Conservation (phyloP, 352 stramenopile species). For the Pseudoperonospora humuli region DNA sequence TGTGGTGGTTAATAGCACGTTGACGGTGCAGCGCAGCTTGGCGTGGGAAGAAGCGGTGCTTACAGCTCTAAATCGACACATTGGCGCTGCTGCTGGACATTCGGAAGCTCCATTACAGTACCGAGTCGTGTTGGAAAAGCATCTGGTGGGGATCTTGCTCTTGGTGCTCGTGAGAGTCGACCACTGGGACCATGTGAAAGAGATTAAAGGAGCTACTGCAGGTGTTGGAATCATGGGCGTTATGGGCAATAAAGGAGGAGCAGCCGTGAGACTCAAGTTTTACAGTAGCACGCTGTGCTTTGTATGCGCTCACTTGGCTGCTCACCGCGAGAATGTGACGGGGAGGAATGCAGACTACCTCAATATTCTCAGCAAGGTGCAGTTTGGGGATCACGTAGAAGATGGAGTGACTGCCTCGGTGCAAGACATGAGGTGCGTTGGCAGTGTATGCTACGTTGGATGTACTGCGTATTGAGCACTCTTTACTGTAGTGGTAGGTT, state of each 20-base stretch:
- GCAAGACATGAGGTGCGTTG: slow-evolving; percentile 26
- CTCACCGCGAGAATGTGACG: slow-evolving; percentile 96
- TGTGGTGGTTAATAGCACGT: slow-evolving; percentile 93
- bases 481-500: slow-evolving; percentile 23
- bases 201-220: slow-evolving; percentile 87
- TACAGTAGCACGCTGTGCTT: slow-evolving; percentile 99
- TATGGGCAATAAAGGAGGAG: slow-evolving; percentile 99
- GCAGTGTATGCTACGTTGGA: not conserved
- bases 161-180: slow-evolving; percentile 91
- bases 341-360: slow-evolving; percentile 97
- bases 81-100: slow-evolving; percentile 11
- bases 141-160: slow-evolving; percentile 96
- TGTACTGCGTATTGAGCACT: not conserved
- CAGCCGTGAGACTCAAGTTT: slow-evolving; percentile 92
- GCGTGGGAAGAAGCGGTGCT: slow-evolving; percentile 89
- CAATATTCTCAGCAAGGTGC: slow-evolving; percentile 95
- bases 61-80: slow-evolving; percentile 81
- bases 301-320: slow-evolving; percentile 96
- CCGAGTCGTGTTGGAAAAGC: slow-evolving; percentile 80
- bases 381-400: slow-evolving; percentile 73
- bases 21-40: slow-evolving; percentile 86
- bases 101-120: slow-evolving; percentile 33
- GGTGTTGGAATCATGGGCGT: slow-evolving; percentile 98
- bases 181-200: slow-evolving; percentile 68
- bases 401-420: slow-evolving; percentile 8